phyloP scores from a whole-genome alignment of 2,329 filamentous ascomycete genomes.

The Didymella arachidicola region DNA sequence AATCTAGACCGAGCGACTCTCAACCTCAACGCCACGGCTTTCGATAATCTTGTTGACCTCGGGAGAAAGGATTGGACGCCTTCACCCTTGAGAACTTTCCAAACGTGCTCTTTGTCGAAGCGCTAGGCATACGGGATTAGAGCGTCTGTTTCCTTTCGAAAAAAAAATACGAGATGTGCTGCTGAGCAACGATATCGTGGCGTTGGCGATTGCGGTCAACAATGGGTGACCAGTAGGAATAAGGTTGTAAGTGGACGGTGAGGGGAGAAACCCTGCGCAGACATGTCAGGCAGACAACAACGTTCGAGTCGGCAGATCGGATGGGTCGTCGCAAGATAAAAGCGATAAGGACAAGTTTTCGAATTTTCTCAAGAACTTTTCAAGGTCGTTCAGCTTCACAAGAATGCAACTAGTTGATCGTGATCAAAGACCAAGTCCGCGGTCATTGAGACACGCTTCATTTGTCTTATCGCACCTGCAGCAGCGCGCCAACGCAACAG shows the following conservation, averaged over 20 bases:
- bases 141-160: conserved; percentile 43
- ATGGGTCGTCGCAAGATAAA: neutral
- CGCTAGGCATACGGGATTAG: conserved; percentile 44
- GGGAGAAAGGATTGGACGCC: conserved; percentile 39
- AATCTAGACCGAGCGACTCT: conserved; percentile 46
- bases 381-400: neutral
- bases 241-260: conserved; percentile 32
- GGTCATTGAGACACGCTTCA: neutral
- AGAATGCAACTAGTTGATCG: neutral
- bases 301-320: neutral
- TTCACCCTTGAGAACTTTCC: conserved; percentile 47
- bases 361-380: neutral
- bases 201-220: conserved; percentile 49
- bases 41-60: conserved; percentile 39
- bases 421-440: neutral
- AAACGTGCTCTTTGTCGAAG: conserved; percentile 49
- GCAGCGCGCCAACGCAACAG: neutral
- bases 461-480: neutral
- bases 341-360: neutral
- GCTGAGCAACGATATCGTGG: conserved; percentile 40
- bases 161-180: conserved; percentile 35
- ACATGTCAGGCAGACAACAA: neutral
- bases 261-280: neutral
- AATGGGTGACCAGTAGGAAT: conserved; percentile 45
- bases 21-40: conserved; percentile 42